Evolutionary conservation across 2,329 filamentous ascomycete species (phyloP).

Genomic region (Paecilomyces formosus): DNA sequence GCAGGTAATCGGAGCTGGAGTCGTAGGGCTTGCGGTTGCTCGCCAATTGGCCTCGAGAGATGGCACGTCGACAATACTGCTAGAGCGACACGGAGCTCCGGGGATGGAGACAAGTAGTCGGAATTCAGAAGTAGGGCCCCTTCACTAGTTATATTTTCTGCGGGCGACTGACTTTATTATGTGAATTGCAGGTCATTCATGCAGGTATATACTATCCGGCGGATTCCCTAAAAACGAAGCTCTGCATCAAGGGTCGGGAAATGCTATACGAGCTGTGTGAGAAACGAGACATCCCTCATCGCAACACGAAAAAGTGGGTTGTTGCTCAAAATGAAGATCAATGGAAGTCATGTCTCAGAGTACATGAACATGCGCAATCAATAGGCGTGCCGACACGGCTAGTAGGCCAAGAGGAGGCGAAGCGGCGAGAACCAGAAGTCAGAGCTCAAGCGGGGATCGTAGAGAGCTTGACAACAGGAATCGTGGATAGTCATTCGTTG

Average conservation of each 20-base stretch:
- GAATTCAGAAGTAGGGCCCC: slow-evolving; percentile 64
- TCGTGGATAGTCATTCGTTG: slow-evolving; percentile 76
- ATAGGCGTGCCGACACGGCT: slow-evolving; percentile 66
- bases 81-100: slow-evolving; percentile 68
- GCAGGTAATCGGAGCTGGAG: slow-evolving; percentile 59
- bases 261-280: slow-evolving; percentile 74
- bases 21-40: slow-evolving; percentile 74
- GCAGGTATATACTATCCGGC: slow-evolving; percentile 86
- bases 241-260: slow-evolving; percentile 71
- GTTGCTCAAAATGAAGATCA: slow-evolving; percentile 75
- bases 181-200: slow-evolving; percentile 65
- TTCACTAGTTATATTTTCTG: background rate
- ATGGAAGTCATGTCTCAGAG: slow-evolving; percentile 47
- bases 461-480: slow-evolving; percentile 81
- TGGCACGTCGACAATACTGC: slow-evolving; percentile 61
- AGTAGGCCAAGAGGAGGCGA: slow-evolving; percentile 56
- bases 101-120: slow-evolving; percentile 84
- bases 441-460: slow-evolving; percentile 64
- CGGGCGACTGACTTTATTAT: background rate
- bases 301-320: slow-evolving; percentile 85
- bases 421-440: slow-evolving; percentile 64
- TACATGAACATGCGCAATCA: slow-evolving; percentile 46
- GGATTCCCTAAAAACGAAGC: slow-evolving; percentile 66
- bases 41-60: slow-evolving; percentile 59
- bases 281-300: slow-evolving; percentile 59